A percentile compares a stretch with the other conserved stretches of the same genome.
These are phyloP conservation scores for Lactarius sp. DNA, from an alignment of 768 basidiomycete genomes.

Conservation along the genomic window DNA sequence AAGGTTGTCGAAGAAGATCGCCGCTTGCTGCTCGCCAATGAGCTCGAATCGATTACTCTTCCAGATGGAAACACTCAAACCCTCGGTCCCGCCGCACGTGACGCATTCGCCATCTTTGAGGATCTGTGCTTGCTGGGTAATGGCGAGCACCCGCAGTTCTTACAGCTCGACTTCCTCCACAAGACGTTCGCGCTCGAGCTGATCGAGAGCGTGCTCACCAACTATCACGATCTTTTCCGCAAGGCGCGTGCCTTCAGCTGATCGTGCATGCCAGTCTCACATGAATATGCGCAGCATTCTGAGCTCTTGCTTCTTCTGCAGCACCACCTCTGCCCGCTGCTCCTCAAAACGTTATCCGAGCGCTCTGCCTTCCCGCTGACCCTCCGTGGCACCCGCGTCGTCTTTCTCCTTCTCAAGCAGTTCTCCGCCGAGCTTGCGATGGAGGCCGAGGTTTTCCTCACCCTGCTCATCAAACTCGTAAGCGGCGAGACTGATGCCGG, in stretches of 20 bases:
- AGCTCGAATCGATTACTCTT: conserved; percentile 45
- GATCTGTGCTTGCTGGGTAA: conserved; percentile 89
- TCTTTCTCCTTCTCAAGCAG: conserved; percentile 89
- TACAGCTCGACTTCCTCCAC: conserved; percentile 76
- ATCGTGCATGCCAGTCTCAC: neutral
- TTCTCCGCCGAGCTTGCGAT: conserved; percentile 76
- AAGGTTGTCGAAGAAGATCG: conserved; percentile 81
- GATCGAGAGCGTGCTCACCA: conserved; percentile 92
- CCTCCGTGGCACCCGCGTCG: conserved; percentile 86
- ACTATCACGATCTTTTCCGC: conserved; percentile 82
- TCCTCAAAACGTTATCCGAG: conserved; percentile 82
- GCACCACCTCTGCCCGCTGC: conserved; percentile 84
- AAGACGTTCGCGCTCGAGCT: conserved; percentile 96
- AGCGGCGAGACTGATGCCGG: conserved; percentile 1
- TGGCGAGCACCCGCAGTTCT: conserved; percentile 52
- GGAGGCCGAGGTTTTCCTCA: conserved; percentile 54
- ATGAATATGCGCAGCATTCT: conserved; percentile 47
- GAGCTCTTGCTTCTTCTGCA: conserved; percentile 84
- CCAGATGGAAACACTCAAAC: conserved; percentile 62
- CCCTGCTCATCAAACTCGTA: conserved; percentile 12
- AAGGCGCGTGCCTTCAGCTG: conserved; percentile 44
- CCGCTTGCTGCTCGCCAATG: conserved; percentile 33
- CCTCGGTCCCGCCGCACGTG: conserved; percentile 71
- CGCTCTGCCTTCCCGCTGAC: conserved; percentile 81
- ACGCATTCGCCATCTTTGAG: conserved; percentile 86